Conservation (phyloP, 768 basidiomycete species). For the Suillus hirtellus region DNA sequence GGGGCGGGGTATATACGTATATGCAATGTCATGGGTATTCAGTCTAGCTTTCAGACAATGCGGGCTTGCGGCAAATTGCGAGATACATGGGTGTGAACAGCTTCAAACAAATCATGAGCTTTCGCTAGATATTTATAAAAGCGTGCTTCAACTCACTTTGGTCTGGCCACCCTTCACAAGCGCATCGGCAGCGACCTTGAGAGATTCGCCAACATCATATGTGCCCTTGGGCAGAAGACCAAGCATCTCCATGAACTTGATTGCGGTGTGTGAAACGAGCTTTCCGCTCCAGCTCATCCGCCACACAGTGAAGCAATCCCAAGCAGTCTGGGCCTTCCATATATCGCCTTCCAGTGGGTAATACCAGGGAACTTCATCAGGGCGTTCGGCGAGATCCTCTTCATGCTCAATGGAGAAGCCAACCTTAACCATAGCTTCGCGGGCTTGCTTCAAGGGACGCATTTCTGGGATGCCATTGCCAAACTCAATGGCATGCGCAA, state of each 20-base stretch:
- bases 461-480: slow-evolving; percentile 99
- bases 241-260: slow-evolving; percentile 75
- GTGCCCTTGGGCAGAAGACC: slow-evolving; percentile 92
- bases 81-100: slow-evolving; percentile 89
- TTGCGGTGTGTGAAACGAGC: slow-evolving; percentile 77
- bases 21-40: not conserved
- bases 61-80: slow-evolving; percentile 61
- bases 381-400: slow-evolving; percentile 90
- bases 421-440: slow-evolving; percentile 76
- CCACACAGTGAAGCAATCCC: slow-evolving; percentile 89
- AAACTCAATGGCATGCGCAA: slow-evolving; percentile 90
- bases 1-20: slow-evolving; percentile 3
- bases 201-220: slow-evolving; percentile 81
- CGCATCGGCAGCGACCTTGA: slow-evolving; percentile 79
- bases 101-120: slow-evolving; percentile 38
- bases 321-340: slow-evolving; percentile 86
- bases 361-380: slow-evolving; percentile 84
- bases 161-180: slow-evolving; percentile 83
- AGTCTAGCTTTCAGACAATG: slow-evolving; percentile 10
- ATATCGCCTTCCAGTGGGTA: slow-evolving; percentile 97
- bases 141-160: slow-evolving; percentile 54
- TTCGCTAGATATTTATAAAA: not conserved
- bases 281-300: slow-evolving; percentile 88
- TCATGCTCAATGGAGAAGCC: slow-evolving; percentile 89
- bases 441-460: slow-evolving; percentile 71